Evolutionary conservation across 1,284 basidiomycete genomes (phyloP).

Genomic region (Tilletia setariae): DNA sequence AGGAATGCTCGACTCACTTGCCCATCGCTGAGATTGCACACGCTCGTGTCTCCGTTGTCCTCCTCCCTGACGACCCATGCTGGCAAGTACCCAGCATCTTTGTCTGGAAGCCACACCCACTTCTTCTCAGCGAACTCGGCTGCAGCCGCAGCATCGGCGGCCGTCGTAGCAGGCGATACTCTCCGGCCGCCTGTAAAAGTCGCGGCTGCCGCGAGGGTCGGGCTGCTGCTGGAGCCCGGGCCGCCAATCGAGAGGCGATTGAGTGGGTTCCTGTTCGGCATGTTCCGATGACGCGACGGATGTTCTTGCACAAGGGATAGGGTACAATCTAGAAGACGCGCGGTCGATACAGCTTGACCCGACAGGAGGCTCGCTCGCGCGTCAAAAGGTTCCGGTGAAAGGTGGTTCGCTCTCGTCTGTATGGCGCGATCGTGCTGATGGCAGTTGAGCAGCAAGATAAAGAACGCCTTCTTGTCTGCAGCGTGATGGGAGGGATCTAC

Average conservation of each 20-base stretch:
- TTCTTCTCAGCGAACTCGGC: constrained; percentile 96
- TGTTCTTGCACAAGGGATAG: no score
- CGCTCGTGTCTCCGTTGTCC: constrained; percentile 64
- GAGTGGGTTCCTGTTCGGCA: no score
- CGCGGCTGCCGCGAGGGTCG: neutral
- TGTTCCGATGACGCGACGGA: no score
- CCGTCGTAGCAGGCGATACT: constrained; percentile 11
- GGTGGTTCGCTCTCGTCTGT: no score
- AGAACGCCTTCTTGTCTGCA: neutral
- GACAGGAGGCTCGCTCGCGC: no score
- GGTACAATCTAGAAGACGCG: no score
- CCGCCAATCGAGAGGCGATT: no score
- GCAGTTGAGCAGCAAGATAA: neutral
- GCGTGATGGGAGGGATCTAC: neutral
- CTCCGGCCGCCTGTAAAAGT: neutral
- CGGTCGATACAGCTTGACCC: no score
- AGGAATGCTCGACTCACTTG: constrained; percentile 61
- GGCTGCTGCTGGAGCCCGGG: neutral
- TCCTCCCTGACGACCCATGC: constrained; percentile 85
- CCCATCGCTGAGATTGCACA: constrained; percentile 63
- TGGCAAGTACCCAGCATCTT: constrained; percentile 80
- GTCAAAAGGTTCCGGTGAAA: no score
- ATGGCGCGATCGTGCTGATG: neutral
- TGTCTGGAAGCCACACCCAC: constrained; percentile 92
- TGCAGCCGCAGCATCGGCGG: constrained; percentile 69